These are phyloP conservation scores for Tripterygium wilfordii DNA, from an alignment of 177 flowering plant species.

Conservation along the genomic window DNA sequence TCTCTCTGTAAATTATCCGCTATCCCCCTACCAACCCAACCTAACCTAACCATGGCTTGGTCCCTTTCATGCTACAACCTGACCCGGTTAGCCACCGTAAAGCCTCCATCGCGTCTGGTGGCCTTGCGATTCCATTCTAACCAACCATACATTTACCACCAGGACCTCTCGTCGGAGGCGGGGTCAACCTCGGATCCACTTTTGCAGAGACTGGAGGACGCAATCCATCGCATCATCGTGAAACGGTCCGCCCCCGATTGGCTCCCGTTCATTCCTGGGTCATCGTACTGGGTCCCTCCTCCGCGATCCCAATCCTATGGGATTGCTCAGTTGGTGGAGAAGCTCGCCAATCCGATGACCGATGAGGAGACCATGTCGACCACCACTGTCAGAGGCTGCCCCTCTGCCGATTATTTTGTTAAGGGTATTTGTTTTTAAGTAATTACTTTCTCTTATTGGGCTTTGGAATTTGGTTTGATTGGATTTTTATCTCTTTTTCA, in stretches of 20 bases:
- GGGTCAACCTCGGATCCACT: conserved; percentile 18
- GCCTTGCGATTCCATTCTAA: background rate
- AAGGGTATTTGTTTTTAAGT: conserved; percentile 27
- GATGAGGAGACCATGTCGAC: conserved; percentile 46
- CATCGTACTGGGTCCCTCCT: conserved; percentile 93
- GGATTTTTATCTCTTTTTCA: background rate
- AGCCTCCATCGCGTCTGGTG: background rate
- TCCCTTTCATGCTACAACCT: no score
- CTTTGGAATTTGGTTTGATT: background rate
- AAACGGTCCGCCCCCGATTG: conserved; percentile 74
- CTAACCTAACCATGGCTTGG: no score
- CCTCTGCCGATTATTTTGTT: conserved; percentile 49
- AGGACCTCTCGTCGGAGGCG: background rate
- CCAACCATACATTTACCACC: background rate
- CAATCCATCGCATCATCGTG: conserved; percentile 53
- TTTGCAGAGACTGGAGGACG: conserved; percentile 52
- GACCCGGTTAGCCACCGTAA: background rate
- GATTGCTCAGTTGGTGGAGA: conserved; percentile 45
- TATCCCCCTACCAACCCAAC: no score
- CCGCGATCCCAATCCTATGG: conserved; percentile 27
- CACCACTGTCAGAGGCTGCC: conserved; percentile 64
- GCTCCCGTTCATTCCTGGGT: conserved; percentile 82
- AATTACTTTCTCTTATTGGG: no score
- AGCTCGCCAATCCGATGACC: conserved; percentile 32
- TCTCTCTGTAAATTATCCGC: no score